phyloP scores from a whole-genome alignment of 345 rosid species.

The Eucalyptus sideroxylon region DNA sequence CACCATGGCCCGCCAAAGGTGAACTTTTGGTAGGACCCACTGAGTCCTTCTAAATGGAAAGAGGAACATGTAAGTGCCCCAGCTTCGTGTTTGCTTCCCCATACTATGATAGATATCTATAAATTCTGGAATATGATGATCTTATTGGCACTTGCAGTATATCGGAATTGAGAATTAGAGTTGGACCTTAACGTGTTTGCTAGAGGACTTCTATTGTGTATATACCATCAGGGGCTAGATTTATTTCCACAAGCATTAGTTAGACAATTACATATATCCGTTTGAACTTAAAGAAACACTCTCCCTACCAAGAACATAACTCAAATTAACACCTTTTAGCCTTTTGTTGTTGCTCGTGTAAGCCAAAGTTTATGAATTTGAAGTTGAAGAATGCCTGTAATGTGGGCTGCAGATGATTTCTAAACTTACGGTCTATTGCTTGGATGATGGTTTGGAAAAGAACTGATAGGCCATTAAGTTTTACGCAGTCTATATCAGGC shows the following conservation, averaged over 20 bases:
- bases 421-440: background rate
- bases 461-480: background rate
- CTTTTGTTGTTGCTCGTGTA: background rate
- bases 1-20: constrained; percentile 21
- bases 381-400: background rate
- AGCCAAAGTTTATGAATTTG: background rate
- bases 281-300: background rate
- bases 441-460: background rate
- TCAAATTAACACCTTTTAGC: background rate
- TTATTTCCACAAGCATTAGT: background rate
- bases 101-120: background rate
- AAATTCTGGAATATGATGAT: background rate
- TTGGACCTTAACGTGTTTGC: background rate
- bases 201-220: background rate
- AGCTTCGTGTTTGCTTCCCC: background rate
- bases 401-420: background rate
- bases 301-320: background rate
- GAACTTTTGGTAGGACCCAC: constrained; percentile 17
- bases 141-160: background rate
- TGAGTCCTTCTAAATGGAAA: constrained; percentile 26
- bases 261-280: background rate
- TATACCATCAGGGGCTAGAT: background rate
- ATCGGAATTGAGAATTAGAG: background rate
- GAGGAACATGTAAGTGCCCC: constrained; percentile 8
- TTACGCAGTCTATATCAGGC: background rate